These are phyloP conservation scores for Grifola frondosa DNA, from an alignment of 1,284 basidiomycete genomes.

Conservation along the genomic window DNA sequence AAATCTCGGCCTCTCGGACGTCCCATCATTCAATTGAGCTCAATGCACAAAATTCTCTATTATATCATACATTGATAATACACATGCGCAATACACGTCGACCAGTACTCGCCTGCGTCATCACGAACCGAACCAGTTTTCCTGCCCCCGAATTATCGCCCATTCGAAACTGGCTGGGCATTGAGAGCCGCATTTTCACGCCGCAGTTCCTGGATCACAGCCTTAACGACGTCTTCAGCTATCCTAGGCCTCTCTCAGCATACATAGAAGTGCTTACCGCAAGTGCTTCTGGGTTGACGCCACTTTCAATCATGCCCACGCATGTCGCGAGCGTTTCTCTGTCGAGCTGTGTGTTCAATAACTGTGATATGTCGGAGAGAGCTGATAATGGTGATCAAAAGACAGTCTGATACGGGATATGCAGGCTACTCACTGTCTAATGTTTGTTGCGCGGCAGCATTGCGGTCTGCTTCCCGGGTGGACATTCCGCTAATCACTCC, in stretches of 20 bases:
- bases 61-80: not conserved
- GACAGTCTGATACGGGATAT: not conserved
- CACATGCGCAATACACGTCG: too few relatives aligned
- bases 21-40: slow-evolving; percentile 1
- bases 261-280: slow-evolving; percentile 57
- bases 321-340: slow-evolving; percentile 82
- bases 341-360: slow-evolving; percentile 80
- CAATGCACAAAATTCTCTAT: not conserved
- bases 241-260: not conserved
- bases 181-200: slow-evolving; percentile 52
- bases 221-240: slow-evolving; percentile 39
- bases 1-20: too few relatives aligned
- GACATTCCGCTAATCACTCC: too few relatives aligned
- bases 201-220: slow-evolving; percentile 73
- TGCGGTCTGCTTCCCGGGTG: slow-evolving; percentile 57
- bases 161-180: slow-evolving; percentile 21
- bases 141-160: slow-evolving; percentile 5
- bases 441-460: slow-evolving; percentile 74
- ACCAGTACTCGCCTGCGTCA: not conserved
- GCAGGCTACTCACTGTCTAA: slow-evolving; percentile 63
- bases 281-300: slow-evolving; percentile 82
- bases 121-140: not conserved
- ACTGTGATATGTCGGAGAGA: slow-evolving; percentile 78
- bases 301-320: slow-evolving; percentile 81
- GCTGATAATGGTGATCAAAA: slow-evolving; percentile 42